Base-by-base conservation (phyloP, 495 filamentous ascomycete species). In the Talaromyces ruber region DNA sequence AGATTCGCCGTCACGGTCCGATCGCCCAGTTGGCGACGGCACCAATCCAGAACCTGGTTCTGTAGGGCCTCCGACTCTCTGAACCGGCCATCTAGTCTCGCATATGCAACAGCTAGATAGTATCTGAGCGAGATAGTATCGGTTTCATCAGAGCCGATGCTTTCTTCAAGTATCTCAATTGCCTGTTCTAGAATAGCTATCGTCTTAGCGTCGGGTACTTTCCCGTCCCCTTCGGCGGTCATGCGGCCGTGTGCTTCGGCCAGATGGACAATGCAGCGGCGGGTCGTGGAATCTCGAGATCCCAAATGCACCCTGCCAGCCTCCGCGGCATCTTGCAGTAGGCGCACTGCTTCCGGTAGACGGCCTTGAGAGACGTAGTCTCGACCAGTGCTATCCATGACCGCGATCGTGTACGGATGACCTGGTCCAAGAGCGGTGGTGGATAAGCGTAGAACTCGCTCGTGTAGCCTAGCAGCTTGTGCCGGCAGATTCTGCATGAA, bases 131-230 rank as follows among this genome's bases (percentile, higher is more conserved):
- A 60, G n/a, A 60, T 32, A 18, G 59, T 60, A 60, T 60, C 59
- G 14, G 59, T 52, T 30, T 60, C 59, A 2, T 60, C 59, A 22
- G 14, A 2, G 5, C 43, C 59, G 21, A 60, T 51, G 30, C 25
- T 65, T 18, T 56, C 47, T 54, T 62, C 63, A 37, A 62, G 63
- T 21, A 62, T 62, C 50, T 62, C 26, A 59, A 62, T 61, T 8
- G 26, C 62, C 29, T 50, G 63, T 18, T 62, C 47, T 53, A 58
- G 4, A 7, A 61, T 37, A 4, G 32, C 57, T 2, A 65, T 55
- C 21, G 30, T 58, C 47, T 61, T 55, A 14, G 63, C 18, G 12
- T 54, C 43, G 14, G 59, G 65, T 4, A 64, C 59, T 58, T 65
- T 60, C 3, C 43, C 63, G 11, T 60, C 43, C 7, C 59, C 59